phyloP scores from a whole-genome alignment of 345 rosid species.

The Corchorus olitorius region DNA sequence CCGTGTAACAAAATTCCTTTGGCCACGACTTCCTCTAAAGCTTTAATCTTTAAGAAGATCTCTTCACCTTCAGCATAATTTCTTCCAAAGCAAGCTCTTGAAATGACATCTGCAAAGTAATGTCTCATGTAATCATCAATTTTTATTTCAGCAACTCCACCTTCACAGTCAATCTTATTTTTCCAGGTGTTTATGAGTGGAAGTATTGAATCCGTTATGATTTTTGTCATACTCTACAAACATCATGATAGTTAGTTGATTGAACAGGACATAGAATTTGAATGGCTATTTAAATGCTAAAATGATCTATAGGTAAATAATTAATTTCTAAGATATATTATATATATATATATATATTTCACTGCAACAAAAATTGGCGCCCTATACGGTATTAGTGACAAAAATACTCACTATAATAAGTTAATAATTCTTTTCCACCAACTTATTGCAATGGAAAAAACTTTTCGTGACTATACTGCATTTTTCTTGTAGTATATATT shows the following conservation, averaged over 20 bases:
- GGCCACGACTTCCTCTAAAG: conserved; percentile 39
- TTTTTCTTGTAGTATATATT: too few species aligned
- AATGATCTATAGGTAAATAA: not conserved
- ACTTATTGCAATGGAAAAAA: too few species aligned
- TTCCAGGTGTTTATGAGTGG: conserved; percentile 38
- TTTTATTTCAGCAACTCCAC: conserved; percentile 36
- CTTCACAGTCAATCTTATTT: conserved; percentile 21
- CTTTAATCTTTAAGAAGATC: conserved; percentile 35
- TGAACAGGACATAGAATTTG: not conserved
- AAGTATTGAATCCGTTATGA: conserved; percentile 33
- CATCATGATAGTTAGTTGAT: too few species aligned
- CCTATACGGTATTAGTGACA: too few species aligned
- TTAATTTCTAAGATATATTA: too few species aligned
- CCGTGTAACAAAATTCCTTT: conserved; percentile 22
- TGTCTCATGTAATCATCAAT: conserved; percentile 35
- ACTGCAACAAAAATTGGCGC: too few species aligned
- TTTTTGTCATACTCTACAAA: conserved; percentile 37
- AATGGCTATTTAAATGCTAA: not conserved
- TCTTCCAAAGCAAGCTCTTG: conserved; percentile 51
- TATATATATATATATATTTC: too few species aligned
- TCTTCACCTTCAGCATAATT: conserved; percentile 33
- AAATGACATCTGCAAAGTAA: conserved; percentile 49
- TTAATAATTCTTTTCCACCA: too few species aligned
- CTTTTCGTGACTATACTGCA: too few species aligned
- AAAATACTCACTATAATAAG: too few species aligned